Percentiles rank a stretch among this genome's conserved stretches.
Evolutionary conservation across 345 rosid species (phyloP).

Genomic region (Euphorbia tirucalli): DNA sequence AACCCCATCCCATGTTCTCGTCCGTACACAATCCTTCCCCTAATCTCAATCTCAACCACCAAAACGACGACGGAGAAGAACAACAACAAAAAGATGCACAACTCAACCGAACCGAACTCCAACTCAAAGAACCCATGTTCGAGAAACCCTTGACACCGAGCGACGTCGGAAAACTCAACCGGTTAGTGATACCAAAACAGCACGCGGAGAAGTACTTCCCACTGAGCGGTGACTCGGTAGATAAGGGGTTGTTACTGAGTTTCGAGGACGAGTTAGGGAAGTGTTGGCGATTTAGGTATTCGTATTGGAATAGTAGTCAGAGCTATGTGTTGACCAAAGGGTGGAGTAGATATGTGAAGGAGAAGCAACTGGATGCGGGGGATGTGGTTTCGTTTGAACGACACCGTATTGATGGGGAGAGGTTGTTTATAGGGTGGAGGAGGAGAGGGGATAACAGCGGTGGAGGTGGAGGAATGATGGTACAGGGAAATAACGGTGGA

Average conservation of each 20-base stretch:
- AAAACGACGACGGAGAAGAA: too few species aligned
- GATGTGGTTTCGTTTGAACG: slow-evolving; percentile 68
- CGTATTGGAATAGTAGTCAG: slow-evolving; percentile 87
- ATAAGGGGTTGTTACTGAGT: slow-evolving; percentile 52
- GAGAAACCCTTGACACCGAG: slow-evolving; percentile 85
- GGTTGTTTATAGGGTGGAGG: slow-evolving; percentile 77
- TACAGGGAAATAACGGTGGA: too few species aligned
- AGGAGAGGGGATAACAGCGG: slow-evolving; percentile 14
- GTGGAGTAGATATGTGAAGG: slow-evolving; percentile 88
- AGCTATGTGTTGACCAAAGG: slow-evolving; percentile 92
- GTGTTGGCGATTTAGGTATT: slow-evolving; percentile 81
- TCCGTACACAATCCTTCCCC: too few species aligned
- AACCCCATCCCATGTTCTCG: too few species aligned
- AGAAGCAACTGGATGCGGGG: slow-evolving; percentile 79
- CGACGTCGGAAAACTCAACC: slow-evolving; percentile 89
- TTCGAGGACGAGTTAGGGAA: slow-evolving; percentile 88
- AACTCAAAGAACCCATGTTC: slow-evolving; percentile 42
- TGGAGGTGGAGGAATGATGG: too few species aligned
- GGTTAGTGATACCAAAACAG: slow-evolving; percentile 84
- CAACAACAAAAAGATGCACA: too few species aligned
- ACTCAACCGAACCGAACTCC: too few species aligned
- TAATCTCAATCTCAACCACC: too few species aligned
- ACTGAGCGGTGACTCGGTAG: slow-evolving; percentile 39
- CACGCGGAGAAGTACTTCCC: slow-evolving; percentile 89
- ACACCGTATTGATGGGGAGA: slow-evolving; percentile 46